These are phyloP conservation scores for Grifola frondosa DNA, from an alignment of 1,284 basidiomycete species.

Conservation along the genomic window DNA sequence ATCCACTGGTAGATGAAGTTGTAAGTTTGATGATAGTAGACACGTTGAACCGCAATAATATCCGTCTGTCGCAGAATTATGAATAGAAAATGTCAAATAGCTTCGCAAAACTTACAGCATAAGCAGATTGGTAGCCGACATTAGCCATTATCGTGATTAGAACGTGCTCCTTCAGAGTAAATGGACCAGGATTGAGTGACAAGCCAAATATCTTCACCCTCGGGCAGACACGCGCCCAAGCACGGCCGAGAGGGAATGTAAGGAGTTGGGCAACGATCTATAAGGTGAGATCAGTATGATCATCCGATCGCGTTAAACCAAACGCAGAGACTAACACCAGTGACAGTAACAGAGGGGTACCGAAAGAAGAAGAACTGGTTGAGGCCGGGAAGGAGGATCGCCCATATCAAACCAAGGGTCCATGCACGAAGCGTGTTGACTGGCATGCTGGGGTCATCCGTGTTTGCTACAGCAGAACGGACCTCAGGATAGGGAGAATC, in stretches of 20 bases:
- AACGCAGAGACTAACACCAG: too few relatives aligned
- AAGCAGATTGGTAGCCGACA: slow-evolving; percentile 41
- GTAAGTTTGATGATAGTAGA: slow-evolving; percentile 66
- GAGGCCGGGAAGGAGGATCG: slow-evolving; percentile 55
- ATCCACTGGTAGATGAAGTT: slow-evolving; percentile 75
- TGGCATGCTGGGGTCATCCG: slow-evolving; percentile 66
- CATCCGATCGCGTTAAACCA: too few relatives aligned
- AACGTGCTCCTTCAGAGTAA: slow-evolving; percentile 52
- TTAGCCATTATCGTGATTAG: slow-evolving; percentile 70
- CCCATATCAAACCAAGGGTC: slow-evolving; percentile 56
- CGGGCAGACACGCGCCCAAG: slow-evolving; percentile 55
- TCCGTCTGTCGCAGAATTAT: slow-evolving; percentile 54
- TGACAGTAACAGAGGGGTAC: slow-evolving; percentile 53
- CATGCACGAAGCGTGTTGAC: slow-evolving; percentile 64
- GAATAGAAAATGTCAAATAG: background rate
- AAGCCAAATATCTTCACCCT: slow-evolving; percentile 55
- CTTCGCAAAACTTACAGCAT: slow-evolving; percentile 26
- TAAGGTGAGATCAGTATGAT: slow-evolving; percentile 1
- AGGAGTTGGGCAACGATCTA: slow-evolving; percentile 60
- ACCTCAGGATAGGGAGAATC: slow-evolving; percentile 76
- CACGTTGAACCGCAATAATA: slow-evolving; percentile 74
- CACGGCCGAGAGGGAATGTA: slow-evolving; percentile 58
- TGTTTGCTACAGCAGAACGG: slow-evolving; percentile 73
- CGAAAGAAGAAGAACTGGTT: slow-evolving; percentile 75
- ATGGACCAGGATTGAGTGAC: slow-evolving; percentile 63